Conservation (phyloP, 208 protist species). For the Trypanosoma mega region DNA sequence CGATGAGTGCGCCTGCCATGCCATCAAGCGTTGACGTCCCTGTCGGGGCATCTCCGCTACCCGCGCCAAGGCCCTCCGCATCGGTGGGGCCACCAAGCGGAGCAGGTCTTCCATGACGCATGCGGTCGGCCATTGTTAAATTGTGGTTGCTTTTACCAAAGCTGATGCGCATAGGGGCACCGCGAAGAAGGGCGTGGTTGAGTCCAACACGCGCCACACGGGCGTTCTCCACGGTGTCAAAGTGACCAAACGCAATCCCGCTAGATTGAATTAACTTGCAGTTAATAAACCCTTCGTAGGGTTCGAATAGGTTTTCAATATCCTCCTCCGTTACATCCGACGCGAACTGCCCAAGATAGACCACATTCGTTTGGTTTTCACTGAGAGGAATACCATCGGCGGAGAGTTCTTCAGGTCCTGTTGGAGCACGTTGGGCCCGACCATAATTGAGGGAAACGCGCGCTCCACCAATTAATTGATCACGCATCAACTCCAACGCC, state of each 20-base stretch:
- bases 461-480: slow-evolving; percentile 60
- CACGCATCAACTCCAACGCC: slow-evolving; percentile 75
- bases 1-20: slow-evolving; percentile 35
- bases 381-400: slow-evolving; percentile 54
- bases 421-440: slow-evolving; percentile 40
- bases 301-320: slow-evolving; percentile 63
- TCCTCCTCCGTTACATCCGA: slow-evolving; percentile 59
- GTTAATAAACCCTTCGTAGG: slow-evolving; percentile 87
- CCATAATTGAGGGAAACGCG: slow-evolving; percentile 87
- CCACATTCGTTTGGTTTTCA: slow-evolving; percentile 80
- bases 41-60: background rate
- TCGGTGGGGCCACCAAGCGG: slow-evolving; percentile 17
- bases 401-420: background rate
- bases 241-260: slow-evolving; percentile 85
- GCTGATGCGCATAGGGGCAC: slow-evolving; percentile 70
- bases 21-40: slow-evolving; percentile 21
- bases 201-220: slow-evolving; percentile 55
- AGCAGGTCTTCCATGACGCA: slow-evolving; percentile 23
- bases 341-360: slow-evolving; percentile 82
- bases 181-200: slow-evolving; percentile 49
- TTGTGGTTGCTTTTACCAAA: slow-evolving; percentile 85
- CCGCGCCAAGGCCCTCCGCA: slow-evolving; percentile 6
- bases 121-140: slow-evolving; percentile 64
- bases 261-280: slow-evolving; percentile 60
- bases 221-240: slow-evolving; percentile 68